Conservation (phyloP, 2,329 filamentous ascomycete genomes). For the Phaeoacremonium minimum region DNA sequence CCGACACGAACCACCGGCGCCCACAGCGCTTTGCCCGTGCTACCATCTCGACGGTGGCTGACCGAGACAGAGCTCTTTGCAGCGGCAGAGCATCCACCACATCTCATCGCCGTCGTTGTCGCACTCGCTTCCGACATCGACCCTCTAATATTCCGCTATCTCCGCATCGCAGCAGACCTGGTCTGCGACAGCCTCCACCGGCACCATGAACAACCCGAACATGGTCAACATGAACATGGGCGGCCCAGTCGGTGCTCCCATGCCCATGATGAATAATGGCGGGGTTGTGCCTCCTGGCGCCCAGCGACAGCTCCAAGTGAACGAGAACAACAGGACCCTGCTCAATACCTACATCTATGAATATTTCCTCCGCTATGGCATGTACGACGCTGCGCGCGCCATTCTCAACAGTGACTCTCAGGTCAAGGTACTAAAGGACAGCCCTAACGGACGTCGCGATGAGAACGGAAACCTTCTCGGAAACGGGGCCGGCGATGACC, state of each 20-base stretch:
- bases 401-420: slow-evolving; percentile 64
- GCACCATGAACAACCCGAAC: slow-evolving; percentile 57
- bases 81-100: too few relatives aligned
- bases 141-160: too few relatives aligned
- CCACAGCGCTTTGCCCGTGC: too few relatives aligned
- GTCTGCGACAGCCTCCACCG: slow-evolving; percentile 28
- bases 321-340: slow-evolving; percentile 46
- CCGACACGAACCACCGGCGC: slow-evolving; percentile 4
- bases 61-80: too few relatives aligned
- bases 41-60: too few relatives aligned
- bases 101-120: too few relatives aligned
- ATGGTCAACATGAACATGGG: slow-evolving; percentile 72
- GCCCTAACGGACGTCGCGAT: slow-evolving; percentile 62
- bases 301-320: slow-evolving; percentile 35
- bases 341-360: slow-evolving; percentile 90
- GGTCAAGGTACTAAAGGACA: slow-evolving; percentile 64
- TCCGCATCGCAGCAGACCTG: slow-evolving; percentile 27
- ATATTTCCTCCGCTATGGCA: slow-evolving; percentile 81
- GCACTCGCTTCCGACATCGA: too few relatives aligned
- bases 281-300: slow-evolving; percentile 25
- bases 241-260: slow-evolving; percentile 58
- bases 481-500: slow-evolving; percentile 68
- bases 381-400: slow-evolving; percentile 78
- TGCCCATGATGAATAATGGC: slow-evolving; percentile 65
- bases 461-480: slow-evolving; percentile 61